These are phyloP conservation scores for Nicotiana undulata DNA, from an alignment of 257 asterid genomes.

Conservation along the genomic window DNA sequence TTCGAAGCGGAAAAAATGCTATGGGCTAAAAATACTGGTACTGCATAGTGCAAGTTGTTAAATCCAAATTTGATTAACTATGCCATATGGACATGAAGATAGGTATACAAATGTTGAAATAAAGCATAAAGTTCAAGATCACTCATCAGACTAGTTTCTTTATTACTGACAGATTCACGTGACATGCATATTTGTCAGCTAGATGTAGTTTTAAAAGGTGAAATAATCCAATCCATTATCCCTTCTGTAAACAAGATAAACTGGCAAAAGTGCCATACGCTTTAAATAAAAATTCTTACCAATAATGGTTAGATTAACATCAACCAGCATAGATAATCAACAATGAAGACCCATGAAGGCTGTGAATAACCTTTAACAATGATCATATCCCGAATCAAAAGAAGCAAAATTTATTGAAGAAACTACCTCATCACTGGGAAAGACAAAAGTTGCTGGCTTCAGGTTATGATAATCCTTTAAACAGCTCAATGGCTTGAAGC, in stretches of 20 bases:
- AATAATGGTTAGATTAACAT: neutral
- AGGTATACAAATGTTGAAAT: neutral
- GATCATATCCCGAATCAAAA: neutral
- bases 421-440: slow-evolving; percentile 86
- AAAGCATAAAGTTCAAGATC: neutral
- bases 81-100: neutral
- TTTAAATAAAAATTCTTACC: neutral
- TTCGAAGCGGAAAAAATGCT: neutral
- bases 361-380: neutral
- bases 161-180: no score
- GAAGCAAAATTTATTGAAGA: neutral
- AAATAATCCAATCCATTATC: neutral
- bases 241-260: neutral
- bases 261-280: neutral
- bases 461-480: slow-evolving; percentile 80
- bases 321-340: neutral
- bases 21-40: neutral
- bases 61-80: neutral
- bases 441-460: slow-evolving; percentile 88
- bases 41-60: neutral
- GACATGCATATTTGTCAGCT: no score
- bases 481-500: slow-evolving; percentile 92
- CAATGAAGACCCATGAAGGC: neutral
- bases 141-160: neutral
- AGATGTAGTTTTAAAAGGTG: slow-evolving; percentile 5